Conservation (phyloP, 495 filamentous ascomycete species). For the Talaromyces thailandensis region DNA sequence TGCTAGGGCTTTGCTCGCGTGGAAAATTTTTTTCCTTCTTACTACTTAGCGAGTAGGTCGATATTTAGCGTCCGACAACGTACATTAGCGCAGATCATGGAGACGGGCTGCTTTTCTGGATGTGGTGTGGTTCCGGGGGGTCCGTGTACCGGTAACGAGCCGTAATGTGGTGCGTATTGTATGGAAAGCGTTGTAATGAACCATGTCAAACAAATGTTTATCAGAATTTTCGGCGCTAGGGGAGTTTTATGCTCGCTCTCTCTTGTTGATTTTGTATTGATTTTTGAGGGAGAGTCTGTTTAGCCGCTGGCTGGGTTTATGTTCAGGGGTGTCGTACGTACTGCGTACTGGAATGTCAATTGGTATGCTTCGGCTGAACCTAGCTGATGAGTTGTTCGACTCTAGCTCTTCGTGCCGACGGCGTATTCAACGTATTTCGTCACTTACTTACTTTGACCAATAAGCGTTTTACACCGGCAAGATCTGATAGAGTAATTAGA, state of each 20-base stretch:
- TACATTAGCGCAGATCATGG: background rate
- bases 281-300: background rate
- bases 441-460: background rate
- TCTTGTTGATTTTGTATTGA: background rate
- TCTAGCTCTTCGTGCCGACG: background rate
- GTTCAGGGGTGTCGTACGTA: background rate
- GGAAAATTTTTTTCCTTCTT: background rate
- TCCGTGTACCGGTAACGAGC: background rate
- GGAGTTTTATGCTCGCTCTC: background rate
- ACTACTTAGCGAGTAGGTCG: background rate
- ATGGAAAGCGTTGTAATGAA: background rate
- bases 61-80: background rate
- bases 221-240: background rate
- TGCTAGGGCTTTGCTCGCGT: background rate
- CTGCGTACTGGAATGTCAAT: background rate
- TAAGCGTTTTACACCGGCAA: background rate
- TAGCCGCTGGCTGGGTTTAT: background rate
- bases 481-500: background rate
- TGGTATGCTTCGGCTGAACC: background rate
- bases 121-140: background rate
- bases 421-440: background rate
- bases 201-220: background rate
- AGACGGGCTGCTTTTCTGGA: background rate
- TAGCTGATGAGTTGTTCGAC: background rate
- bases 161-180: background rate